Conservation (phyloP, 805 yeast genomes). For the Starmera pachycereana region DNA sequence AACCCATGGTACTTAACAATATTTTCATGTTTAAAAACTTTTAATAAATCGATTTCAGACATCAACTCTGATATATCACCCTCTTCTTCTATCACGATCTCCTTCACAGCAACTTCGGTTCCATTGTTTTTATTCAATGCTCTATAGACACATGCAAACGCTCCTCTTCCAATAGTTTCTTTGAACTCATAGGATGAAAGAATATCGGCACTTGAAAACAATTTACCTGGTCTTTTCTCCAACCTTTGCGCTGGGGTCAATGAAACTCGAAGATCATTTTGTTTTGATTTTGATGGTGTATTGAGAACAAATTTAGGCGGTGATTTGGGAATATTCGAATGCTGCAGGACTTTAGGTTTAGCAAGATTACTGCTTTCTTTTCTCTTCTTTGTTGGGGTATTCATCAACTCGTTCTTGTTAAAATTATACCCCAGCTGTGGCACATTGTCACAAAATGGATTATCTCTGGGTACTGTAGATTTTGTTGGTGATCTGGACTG, state of each 20-base stretch:
- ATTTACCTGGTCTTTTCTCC: slow-evolving; percentile 30
- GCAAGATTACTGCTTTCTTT: not conserved
- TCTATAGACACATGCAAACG: slow-evolving; percentile 78
- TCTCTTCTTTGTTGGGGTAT: slow-evolving; percentile 14
- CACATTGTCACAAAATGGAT: slow-evolving; percentile 9
- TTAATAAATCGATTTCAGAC: slow-evolving; percentile 64
- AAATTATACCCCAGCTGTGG: slow-evolving; percentile 13
- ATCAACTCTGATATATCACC: slow-evolving; percentile 45
- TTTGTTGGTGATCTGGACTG: slow-evolving; percentile 17
- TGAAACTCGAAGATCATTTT: slow-evolving; percentile 8
- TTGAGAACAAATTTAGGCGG: slow-evolving; percentile 3
- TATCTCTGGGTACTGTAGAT: slow-evolving; percentile 13
- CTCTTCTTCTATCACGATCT: slow-evolving; percentile 64
- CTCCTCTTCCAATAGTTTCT: slow-evolving; percentile 79
- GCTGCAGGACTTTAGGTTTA: not conserved
- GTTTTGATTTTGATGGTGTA: slow-evolving; percentile 10
- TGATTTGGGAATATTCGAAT: not conserved
- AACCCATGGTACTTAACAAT: slow-evolving; percentile 91
- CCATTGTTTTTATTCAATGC: slow-evolving; percentile 60
- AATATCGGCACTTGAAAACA: slow-evolving; percentile 14
- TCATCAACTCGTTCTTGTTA: slow-evolving; percentile 5
- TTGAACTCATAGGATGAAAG: slow-evolving; percentile 36
- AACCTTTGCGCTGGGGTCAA: slow-evolving; percentile 42
- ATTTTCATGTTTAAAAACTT: slow-evolving; percentile 74
- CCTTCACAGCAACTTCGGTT: slow-evolving; percentile 71